Evolutionary conservation across 192 early-diverging fungal species (phyloP).

Genomic region (Podila horticola): DNA sequence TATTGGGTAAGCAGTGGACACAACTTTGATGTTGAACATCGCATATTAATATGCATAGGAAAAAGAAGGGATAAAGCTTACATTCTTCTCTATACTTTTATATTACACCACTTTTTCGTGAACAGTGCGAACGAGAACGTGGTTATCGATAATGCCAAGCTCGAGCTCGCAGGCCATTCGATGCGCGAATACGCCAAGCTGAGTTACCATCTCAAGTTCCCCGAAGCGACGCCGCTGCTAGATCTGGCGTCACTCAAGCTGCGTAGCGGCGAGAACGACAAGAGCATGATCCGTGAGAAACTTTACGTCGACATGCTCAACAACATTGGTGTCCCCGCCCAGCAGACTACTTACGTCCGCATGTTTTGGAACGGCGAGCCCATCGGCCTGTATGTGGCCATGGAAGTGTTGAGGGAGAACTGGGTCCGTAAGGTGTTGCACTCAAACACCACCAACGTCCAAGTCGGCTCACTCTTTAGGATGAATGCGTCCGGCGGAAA

Average conservation of each 20-base stretch:
- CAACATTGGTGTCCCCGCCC: slow-evolving; percentile 43
- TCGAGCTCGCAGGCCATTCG: slow-evolving; percentile 47
- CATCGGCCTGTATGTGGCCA: slow-evolving; percentile 46
- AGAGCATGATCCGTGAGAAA: slow-evolving; percentile 56
- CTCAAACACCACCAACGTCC: slow-evolving; percentile 39
- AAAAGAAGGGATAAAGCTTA: too few species aligned
- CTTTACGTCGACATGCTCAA: slow-evolving; percentile 52
- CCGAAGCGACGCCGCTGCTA: slow-evolving; percentile 16
- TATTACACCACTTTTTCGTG: too few species aligned
- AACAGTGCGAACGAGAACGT: slow-evolving; percentile 33
- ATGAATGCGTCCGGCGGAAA: slow-evolving; percentile 30
- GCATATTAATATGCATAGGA: too few species aligned
- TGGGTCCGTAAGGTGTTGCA: slow-evolving; percentile 26
- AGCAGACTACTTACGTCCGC: slow-evolving; percentile 44
- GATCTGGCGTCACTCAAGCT: slow-evolving; percentile 49
- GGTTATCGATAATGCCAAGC: slow-evolving; percentile 27
- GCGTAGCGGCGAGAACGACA: slow-evolving; percentile 44
- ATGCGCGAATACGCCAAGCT: slow-evolving; percentile 51
- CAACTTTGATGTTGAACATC: not conserved
- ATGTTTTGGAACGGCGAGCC: slow-evolving; percentile 48
- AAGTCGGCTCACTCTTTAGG: slow-evolving; percentile 29
- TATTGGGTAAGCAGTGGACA: slow-evolving; percentile 9
- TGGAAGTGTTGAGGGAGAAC: slow-evolving; percentile 49
- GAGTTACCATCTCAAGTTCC: slow-evolving; percentile 52
- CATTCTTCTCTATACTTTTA: too few species aligned